These are phyloP conservation scores for Eragrostis curvula DNA, from an alignment of 176 grass and related monocot genomes.

Conservation along the genomic window DNA sequence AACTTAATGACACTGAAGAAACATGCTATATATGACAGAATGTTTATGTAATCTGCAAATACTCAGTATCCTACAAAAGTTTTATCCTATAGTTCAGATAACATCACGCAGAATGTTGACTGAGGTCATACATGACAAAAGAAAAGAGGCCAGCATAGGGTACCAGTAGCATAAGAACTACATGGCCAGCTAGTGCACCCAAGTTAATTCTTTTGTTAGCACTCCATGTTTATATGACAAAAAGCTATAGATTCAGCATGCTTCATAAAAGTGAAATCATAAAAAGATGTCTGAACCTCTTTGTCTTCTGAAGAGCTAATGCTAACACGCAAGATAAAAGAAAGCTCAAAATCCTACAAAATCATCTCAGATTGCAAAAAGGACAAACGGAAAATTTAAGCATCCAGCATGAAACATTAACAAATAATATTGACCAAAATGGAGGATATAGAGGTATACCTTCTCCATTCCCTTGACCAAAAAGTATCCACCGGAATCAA, in stretches of 20 bases:
- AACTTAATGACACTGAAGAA: constrained; percentile 43
- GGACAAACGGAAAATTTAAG: constrained; percentile 2
- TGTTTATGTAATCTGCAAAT: constrained; percentile 33
- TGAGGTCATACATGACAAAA: neutral
- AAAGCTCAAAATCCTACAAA: neutral
- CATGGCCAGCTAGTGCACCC: neutral
- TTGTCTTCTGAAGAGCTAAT: constrained; percentile 17
- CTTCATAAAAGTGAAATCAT: neutral
- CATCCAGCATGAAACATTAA: constrained; percentile 17
- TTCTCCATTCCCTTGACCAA: constrained; percentile 99
- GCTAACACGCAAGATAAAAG: neutral
- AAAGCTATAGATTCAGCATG: neutral
- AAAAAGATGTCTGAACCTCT: neutral
- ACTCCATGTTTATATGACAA: constrained; percentile 16
- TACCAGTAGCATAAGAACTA: constrained; percentile 13
- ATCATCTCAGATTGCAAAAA: constrained; percentile 12
- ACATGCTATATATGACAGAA: constrained; percentile 8
- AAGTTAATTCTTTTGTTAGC: constrained; percentile 17
- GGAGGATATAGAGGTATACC: constrained; percentile 55
- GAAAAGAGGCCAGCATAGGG: neutral
- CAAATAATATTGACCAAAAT: constrained; percentile 13
- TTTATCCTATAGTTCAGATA: constrained; percentile 16
- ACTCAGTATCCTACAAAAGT: neutral
- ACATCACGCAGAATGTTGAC: neutral
- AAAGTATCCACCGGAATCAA: constrained; percentile 96